Percentiles rank a stretch among this genome's conserved stretches.
phyloP scores from a whole-genome alignment of 768 basidiomycete species.

The Tremella yokohamensis region DNA sequence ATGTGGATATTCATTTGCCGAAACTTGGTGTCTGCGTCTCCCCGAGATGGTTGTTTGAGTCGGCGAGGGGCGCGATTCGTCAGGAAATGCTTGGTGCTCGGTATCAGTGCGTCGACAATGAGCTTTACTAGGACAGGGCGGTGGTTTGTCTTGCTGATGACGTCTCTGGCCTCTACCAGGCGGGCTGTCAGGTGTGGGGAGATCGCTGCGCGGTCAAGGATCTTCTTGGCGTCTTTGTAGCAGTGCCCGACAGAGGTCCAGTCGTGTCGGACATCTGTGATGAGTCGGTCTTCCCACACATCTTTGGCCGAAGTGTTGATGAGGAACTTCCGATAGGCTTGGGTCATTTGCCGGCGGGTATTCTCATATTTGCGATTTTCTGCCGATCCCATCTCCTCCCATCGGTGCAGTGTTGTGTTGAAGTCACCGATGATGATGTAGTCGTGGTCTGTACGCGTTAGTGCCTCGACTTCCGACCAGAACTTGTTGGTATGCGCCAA shows the following conservation, averaged over 20 bases:
- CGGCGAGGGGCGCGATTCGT: constrained; percentile 10
- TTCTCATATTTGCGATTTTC: too few species aligned
- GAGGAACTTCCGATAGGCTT: constrained; percentile 13
- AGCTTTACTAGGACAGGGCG: constrained; percentile 8
- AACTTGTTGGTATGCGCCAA: too few species aligned
- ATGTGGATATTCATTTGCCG: too few species aligned
- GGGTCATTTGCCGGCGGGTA: not conserved
- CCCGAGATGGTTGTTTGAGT: not conserved
- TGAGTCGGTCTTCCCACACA: constrained; percentile 6
- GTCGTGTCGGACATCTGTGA: not conserved
- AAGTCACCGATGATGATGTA: constrained; percentile 17
- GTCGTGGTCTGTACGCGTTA: constrained; percentile 1
- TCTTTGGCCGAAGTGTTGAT: constrained; percentile 3
- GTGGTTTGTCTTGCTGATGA: constrained; percentile 11
- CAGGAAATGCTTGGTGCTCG: not conserved
- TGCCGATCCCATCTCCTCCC: not conserved
- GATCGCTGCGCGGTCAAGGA: constrained; percentile 11
- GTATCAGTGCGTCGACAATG: constrained; percentile 1
- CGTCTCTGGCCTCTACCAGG: not conserved
- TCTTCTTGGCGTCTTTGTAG: not conserved
- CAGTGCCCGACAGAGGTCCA: constrained; percentile 5
- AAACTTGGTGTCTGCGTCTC: not conserved
- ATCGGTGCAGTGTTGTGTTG: constrained; percentile 11
- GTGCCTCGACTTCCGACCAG: constrained; percentile 1
- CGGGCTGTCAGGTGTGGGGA: not conserved